Percentiles rank a stretch among this genome's conserved stretches.
Evolutionary conservation across 371 early-diverging fungal species (phyloP).

Genomic region (Rhizopus arrhizus): DNA sequence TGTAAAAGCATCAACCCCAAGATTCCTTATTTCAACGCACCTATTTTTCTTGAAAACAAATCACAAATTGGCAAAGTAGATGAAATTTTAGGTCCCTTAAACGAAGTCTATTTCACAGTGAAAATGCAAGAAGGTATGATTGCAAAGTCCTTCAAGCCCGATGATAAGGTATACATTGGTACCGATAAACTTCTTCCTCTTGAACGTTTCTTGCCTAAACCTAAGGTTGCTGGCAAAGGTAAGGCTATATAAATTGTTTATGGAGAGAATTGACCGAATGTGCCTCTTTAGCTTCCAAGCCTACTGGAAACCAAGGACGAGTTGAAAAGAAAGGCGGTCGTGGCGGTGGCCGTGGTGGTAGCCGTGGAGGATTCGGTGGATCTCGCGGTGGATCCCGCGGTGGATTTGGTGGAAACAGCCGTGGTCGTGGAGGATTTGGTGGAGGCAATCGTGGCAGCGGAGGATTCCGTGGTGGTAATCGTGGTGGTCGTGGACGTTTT

Average conservation of each 20-base stretch:
- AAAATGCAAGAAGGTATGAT: constrained; percentile 93
- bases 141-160: constrained; percentile 86
- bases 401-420: constrained; percentile 3
- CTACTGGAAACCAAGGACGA: constrained; percentile 50
- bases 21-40: constrained; percentile 99
- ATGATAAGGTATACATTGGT: constrained; percentile 92
- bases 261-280: neutral
- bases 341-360: constrained; percentile 28
- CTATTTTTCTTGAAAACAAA: constrained; percentile 96
- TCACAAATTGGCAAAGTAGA: constrained; percentile 99
- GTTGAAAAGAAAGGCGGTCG: constrained; percentile 57
- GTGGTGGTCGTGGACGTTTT: constrained; percentile 12
- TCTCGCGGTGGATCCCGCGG: constrained; percentile 11
- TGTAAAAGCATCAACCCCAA: constrained; percentile 89
- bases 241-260: neutral
- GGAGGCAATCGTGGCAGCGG: constrained; percentile 12
- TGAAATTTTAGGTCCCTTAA: constrained; percentile 98
- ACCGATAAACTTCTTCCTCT: constrained; percentile 93
- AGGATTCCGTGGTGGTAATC: constrained; percentile 13
- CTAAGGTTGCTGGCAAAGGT: constrained; percentile 73
- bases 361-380: constrained; percentile 19
- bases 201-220: constrained; percentile 96
- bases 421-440: constrained; percentile 17
- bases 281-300: constrained; percentile 32
- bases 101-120: constrained; percentile 96